A percentile compares a stretch with the other conserved stretches of the same genome.
Evolutionary conservation across 352 stramenopile species (phyloP).

Genomic region (Plasmopara halstedii): DNA sequence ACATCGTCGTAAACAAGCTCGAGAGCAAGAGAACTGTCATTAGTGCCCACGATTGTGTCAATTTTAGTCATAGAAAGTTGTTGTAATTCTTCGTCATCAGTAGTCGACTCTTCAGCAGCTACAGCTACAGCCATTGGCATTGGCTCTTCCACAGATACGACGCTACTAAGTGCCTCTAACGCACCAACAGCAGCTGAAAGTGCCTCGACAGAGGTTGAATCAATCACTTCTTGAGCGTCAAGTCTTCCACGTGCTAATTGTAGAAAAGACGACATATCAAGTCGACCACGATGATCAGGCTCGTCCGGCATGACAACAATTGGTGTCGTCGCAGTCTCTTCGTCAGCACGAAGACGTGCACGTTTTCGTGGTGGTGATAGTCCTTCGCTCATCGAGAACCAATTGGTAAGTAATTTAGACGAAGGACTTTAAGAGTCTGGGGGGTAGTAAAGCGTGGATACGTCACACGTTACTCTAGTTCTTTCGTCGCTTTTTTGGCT

Average conservation of each 20-base stretch:
- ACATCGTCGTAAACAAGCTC: constrained; percentile 64
- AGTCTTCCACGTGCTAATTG: constrained; percentile 18
- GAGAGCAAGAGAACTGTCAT: constrained; percentile 21
- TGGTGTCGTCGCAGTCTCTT: constrained; percentile 4
- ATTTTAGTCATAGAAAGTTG: constrained; percentile 52
- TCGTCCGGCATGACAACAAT: constrained; percentile 3
- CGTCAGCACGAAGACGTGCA: constrained; percentile 24
- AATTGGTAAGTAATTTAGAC: background rate
- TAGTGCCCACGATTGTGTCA: constrained; percentile 19
- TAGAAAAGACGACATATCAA: constrained; percentile 35
- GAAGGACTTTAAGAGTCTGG: too few relatives aligned
- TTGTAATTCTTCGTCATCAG: constrained; percentile 71
- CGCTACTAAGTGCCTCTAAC: constrained; percentile 23
- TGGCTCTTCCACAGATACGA: constrained; percentile 19
- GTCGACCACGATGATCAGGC: constrained; percentile 8
- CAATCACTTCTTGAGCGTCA: constrained; percentile 11
- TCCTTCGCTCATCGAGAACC: constrained; percentile 24
- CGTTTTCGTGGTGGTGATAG: constrained; percentile 31
- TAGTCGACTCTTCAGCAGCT: constrained; percentile 60
- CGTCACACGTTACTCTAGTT: too few relatives aligned
- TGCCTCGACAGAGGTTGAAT: constrained; percentile 2
- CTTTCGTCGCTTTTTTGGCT: too few relatives aligned
- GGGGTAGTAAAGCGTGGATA: too few relatives aligned
- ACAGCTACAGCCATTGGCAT: constrained; percentile 27
- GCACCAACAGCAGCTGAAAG: constrained; percentile 11